Conservation (phyloP, 1,284 basidiomycete species). For the Apiotrichum domesticum region DNA sequence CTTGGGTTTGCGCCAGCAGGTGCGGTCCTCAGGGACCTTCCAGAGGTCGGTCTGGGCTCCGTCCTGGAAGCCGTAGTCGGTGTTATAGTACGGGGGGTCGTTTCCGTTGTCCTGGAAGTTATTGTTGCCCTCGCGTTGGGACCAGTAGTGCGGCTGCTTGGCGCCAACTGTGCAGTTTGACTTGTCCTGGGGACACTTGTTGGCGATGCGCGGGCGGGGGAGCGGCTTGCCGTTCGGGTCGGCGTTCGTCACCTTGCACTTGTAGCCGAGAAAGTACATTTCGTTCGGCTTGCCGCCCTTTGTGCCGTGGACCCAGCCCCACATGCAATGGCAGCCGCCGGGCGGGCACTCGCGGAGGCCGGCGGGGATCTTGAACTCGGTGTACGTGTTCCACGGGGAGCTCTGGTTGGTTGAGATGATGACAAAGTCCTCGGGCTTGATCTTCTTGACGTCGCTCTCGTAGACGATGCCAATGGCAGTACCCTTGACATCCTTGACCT, state of each 20-base stretch:
- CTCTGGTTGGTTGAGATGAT: slow-evolving; percentile 68
- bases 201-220: slow-evolving; percentile 47
- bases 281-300: slow-evolving; percentile 5
- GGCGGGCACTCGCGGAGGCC: slow-evolving; percentile 62
- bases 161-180: slow-evolving; percentile 31
- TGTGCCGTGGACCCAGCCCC: slow-evolving; percentile 57
- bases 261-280: slow-evolving; percentile 66
- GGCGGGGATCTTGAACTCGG: slow-evolving; percentile 58
- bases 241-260: slow-evolving; percentile 57
- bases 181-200: slow-evolving; percentile 28
- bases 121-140: slow-evolving; percentile 8
- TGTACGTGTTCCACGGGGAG: slow-evolving; percentile 60
- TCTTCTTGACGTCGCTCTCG: slow-evolving; percentile 53
- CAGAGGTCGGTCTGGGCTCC: slow-evolving; percentile 33
- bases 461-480: slow-evolving; percentile 54
- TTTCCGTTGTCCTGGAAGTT: slow-evolving; percentile 49
- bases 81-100: slow-evolving; percentile 26
- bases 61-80: slow-evolving; percentile 25
- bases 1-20: neutral
- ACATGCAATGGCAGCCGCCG: slow-evolving; percentile 62
- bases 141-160: slow-evolving; percentile 13
- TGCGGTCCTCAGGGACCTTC: neutral
- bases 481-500: slow-evolving; percentile 8
- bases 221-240: slow-evolving; percentile 47
- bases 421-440: slow-evolving; percentile 61